These are phyloP conservation scores for Amoebophrya sp. DNA, from an alignment of 169 alveolate genomes.

Conservation along the genomic window DNA sequence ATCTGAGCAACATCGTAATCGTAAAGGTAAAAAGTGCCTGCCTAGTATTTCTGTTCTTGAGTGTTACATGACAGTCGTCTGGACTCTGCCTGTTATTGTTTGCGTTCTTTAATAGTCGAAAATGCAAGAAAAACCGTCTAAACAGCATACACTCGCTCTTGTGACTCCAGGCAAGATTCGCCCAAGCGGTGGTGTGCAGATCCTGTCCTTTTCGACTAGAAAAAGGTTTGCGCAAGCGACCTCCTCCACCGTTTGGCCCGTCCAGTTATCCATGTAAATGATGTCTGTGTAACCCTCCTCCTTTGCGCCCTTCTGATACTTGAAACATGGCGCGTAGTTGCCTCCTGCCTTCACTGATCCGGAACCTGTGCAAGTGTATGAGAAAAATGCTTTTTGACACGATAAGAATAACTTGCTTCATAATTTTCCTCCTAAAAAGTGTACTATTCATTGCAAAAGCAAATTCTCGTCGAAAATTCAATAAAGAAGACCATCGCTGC, in stretches of 20 bases:
- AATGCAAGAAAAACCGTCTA: neutral
- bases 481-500: too few species aligned
- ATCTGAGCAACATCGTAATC: too few species aligned
- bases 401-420: neutral
- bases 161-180: constrained; percentile 3
- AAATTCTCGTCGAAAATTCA: too few species aligned
- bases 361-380: neutral
- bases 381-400: neutral
- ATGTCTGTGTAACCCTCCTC: constrained; percentile 11
- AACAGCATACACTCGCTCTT: neutral
- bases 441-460: too few species aligned
- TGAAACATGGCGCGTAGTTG: constrained; percentile 28
- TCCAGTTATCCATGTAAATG: constrained; percentile 20
- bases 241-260: neutral
- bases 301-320: neutral
- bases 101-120: neutral
- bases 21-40: too few species aligned
- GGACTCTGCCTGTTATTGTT: too few species aligned
- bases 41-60: too few species aligned
- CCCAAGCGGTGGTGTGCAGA: constrained; percentile 22
- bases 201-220: neutral
- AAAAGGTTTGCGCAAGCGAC: neutral
- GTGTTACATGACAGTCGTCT: too few species aligned
- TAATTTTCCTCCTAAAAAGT: neutral
- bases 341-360: constrained; percentile 24